phyloP scores from a whole-genome alignment of 495 filamentous ascomycete genomes.

The Neurospora sp. region DNA sequence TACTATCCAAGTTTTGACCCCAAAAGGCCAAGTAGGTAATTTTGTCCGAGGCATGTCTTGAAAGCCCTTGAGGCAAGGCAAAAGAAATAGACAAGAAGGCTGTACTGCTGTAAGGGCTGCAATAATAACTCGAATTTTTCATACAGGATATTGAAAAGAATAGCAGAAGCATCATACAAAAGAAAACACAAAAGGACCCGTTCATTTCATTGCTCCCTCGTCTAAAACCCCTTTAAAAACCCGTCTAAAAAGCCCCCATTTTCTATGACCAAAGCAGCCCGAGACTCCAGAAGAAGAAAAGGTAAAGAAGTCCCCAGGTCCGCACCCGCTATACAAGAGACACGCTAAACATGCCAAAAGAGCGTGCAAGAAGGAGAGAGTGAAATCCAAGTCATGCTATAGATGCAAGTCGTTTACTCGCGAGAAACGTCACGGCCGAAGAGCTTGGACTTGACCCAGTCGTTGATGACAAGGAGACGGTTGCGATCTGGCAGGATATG shows the following conservation, averaged over 20 bases:
- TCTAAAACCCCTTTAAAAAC: background rate
- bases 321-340: background rate
- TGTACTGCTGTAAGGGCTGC: background rate
- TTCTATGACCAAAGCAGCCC: constrained; percentile 1
- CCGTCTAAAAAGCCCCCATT: background rate
- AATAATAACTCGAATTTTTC: background rate
- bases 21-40: background rate
- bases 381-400: background rate
- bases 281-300: constrained; percentile 10
- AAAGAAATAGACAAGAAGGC: background rate
- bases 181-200: background rate
- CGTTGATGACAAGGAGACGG: constrained; percentile 79
- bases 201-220: background rate
- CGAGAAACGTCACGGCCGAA: constrained; percentile 95
- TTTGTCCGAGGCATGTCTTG: background rate
- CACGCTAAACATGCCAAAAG: background rate
- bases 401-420: constrained; percentile 46
- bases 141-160: background rate
- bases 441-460: constrained; percentile 92
- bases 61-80: background rate
- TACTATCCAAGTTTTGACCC: background rate
- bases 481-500: constrained; percentile 55
- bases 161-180: background rate
- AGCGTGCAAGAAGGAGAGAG: background rate
- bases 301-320: background rate